Evolutionary conservation across 163 green algal species (phyloP), one percentile per base, ranked within the genome.

Genomic region (Trebouxia gelatinosa): DNA sequence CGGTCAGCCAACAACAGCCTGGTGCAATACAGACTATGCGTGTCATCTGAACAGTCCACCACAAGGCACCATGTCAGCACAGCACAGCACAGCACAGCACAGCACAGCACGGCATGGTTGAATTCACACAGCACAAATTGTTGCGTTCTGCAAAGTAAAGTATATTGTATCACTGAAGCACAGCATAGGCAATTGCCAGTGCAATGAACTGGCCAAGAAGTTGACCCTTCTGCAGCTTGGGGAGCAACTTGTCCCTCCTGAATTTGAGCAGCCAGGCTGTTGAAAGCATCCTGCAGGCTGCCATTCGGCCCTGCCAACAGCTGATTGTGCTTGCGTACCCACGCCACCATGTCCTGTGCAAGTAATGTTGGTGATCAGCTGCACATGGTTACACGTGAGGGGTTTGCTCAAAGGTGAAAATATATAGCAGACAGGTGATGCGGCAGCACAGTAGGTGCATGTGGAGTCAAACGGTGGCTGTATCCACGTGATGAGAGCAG

Each of bases 261-360:
- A 4, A 72, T 43, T 23, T 51, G 23, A 2, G n/a, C 37, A 51
- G 5, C 32, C 35, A 72, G 1, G 0, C 17, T 37, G 34, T 19
- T 17, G 6, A 51, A 51, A 2, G 35, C 64, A 21, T 72, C 64
- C 1, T 54, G 64, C 19, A 51, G 17, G 19, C 64, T 72, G 35
- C 19, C 64, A 5, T 51, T 23, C 4, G 64, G 37, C 0, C 35
- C 19, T 26, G 6, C 26, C 64, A 72, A n/a, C 64, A 72, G 23
- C 35, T 4, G 9, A 19, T 72, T 72, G 35, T 72, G 64, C 9
- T 46, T 13, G 6, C 50, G 50, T 23, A 72, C 34, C 64, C 64
- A 72, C n/a, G 29, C 19, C 17, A 72, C 35, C 35, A 72, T 23
- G 35, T 72, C 64, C 64, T 72, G 64, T 23, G 29, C 58, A 67